Conservation (phyloP, 1,139 yeast species). For the Debaryomycetaceae sp. region DNA sequence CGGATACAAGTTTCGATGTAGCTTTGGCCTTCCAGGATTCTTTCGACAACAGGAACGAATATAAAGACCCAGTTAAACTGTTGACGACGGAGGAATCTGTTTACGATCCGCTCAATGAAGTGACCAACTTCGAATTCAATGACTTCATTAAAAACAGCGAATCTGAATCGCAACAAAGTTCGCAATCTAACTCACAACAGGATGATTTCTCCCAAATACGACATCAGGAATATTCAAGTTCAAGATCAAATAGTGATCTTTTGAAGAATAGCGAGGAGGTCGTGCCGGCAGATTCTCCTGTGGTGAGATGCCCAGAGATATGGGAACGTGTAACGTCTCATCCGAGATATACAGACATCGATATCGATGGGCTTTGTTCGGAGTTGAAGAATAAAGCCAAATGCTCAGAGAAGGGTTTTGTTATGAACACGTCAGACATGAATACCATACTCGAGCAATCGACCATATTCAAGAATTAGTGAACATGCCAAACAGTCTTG, state of each 20-base stretch:
- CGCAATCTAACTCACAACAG: background rate
- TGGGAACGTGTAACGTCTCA: conserved; percentile 96
- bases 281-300: conserved; percentile 38
- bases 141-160: conserved; percentile 30
- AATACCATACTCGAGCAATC: conserved; percentile 54
- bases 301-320: conserved; percentile 71
- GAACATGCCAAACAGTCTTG: no score
- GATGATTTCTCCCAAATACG: background rate
- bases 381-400: conserved; percentile 93
- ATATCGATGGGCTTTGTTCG: conserved; percentile 86
- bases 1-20: conserved; percentile 49
- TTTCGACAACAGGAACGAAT: conserved; percentile 8
- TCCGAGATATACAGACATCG: conserved; percentile 89
- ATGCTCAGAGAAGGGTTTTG: conserved; percentile 90
- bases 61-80: conserved; percentile 27
- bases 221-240: conserved; percentile 5
- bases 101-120: conserved; percentile 54
- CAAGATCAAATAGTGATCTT: background rate
- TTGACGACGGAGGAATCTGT: conserved; percentile 63
- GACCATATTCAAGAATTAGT: conserved; percentile 11
- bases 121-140: conserved; percentile 27
- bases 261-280: conserved; percentile 9
- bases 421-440: conserved; percentile 76
- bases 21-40: conserved; percentile 42
- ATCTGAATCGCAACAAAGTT: conserved; percentile 2